phyloP scores from a whole-genome alignment of 169 alveolate genomes.

The Cryptosporidium sp. region DNA sequence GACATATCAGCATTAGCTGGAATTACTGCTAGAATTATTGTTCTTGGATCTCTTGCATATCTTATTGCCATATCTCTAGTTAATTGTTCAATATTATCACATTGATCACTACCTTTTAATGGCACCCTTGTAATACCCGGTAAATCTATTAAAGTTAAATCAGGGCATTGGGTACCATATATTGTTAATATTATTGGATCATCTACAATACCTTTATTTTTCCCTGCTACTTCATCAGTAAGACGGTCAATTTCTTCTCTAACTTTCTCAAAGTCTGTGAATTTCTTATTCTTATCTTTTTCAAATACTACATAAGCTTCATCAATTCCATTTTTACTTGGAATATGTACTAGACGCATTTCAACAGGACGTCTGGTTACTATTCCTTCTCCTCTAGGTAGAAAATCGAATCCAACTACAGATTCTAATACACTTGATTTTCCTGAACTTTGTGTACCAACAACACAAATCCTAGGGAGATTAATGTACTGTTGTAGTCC shows the following conservation, averaged over 20 bases:
- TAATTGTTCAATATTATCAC: conserved; percentile 94
- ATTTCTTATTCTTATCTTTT: conserved; percentile 84
- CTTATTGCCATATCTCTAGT: conserved; percentile 94
- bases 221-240: conserved; percentile 93
- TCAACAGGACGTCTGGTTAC: conserved; percentile 99
- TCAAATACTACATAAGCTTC: conserved; percentile 84
- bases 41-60: conserved; percentile 95
- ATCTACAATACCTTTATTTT: conserved; percentile 95
- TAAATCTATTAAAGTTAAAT: conserved; percentile 96
- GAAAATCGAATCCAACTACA: conserved; percentile 96
- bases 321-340: conserved; percentile 82
- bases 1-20: conserved; percentile 98
- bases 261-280: conserved; percentile 92
- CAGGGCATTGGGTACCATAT: conserved; percentile 96
- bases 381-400: conserved; percentile 98
- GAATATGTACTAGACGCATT: conserved; percentile 91
- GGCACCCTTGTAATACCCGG: conserved; percentile 99
- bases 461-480: conserved; percentile 89
- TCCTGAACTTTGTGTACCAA: conserved; percentile 90
- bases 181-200: conserved; percentile 96
- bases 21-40: conserved; percentile 95
- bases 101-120: conserved; percentile 94
- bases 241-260: conserved; percentile 89
- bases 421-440: conserved; percentile 96
- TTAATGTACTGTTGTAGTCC: conserved; percentile 93